Percentiles rank a stretch among this genome's conserved stretches.
Evolutionary conservation across 1,284 basidiomycete genomes (phyloP).

Genomic region (Porogramme epimiltina): DNA sequence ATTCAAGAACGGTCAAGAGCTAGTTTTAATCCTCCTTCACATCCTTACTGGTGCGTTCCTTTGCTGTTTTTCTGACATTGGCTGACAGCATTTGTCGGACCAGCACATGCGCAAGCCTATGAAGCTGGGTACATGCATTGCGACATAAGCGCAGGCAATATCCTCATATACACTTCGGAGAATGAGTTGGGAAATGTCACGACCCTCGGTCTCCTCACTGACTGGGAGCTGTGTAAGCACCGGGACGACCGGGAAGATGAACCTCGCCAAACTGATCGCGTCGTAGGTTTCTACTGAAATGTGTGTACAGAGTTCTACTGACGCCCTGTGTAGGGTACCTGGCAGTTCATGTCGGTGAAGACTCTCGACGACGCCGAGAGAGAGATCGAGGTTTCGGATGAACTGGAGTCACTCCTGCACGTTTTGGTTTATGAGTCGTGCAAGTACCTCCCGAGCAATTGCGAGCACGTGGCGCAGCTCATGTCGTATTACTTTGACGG

Average conservation of each 20-base stretch:
- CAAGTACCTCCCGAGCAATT: constrained; percentile 1
- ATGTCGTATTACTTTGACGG: too few relatives aligned
- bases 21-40: background rate
- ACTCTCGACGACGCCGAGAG: background rate
- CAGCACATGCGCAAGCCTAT: background rate
- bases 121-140: background rate
- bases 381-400: constrained; percentile 1
- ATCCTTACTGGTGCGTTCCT: background rate
- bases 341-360: constrained; percentile 7
- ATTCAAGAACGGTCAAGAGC: background rate
- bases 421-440: constrained; percentile 1
- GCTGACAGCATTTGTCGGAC: background rate
- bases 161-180: background rate
- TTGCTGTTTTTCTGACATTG: background rate
- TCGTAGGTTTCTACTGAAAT: background rate
- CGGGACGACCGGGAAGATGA: background rate
- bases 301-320: background rate
- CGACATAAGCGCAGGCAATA: background rate
- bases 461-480: background rate
- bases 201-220: background rate
- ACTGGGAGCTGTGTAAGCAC: constrained; percentile 4
- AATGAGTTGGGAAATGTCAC: too few relatives aligned
- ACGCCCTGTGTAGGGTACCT: background rate
- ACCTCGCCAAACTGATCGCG: background rate
- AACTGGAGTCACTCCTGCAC: constrained; percentile 11